Evolutionary conservation across 768 basidiomycete genomes (phyloP).

Genomic region (Tulasnella sp.): DNA sequence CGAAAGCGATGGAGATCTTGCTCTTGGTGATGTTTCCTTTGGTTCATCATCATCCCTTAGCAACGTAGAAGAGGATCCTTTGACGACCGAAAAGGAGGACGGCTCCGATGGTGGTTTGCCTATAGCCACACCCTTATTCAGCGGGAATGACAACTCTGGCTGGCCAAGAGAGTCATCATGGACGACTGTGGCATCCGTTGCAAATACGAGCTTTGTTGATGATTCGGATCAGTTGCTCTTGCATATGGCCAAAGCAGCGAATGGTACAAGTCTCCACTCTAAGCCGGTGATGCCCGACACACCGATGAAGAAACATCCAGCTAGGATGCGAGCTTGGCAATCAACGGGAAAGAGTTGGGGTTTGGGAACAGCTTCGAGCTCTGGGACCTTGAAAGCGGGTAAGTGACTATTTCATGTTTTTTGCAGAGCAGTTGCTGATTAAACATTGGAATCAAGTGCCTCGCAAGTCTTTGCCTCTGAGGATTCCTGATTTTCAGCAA

Average conservation of each 20-base stretch:
- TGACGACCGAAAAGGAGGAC: not conserved
- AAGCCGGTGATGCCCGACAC: constrained; percentile 18
- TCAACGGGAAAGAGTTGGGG: constrained; percentile 11
- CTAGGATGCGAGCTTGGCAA: constrained; percentile 12
- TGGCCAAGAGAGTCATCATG: constrained; percentile 1
- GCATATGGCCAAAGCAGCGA: constrained; percentile 3
- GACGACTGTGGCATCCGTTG: not conserved
- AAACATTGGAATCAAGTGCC: constrained; percentile 2
- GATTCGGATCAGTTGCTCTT: constrained; percentile 10
- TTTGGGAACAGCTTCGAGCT: not conserved
- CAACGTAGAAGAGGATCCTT: not conserved
- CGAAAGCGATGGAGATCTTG: constrained; percentile 3
- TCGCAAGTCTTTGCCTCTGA: constrained; percentile 15
- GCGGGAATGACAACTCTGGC: not conserved
- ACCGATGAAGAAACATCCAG: constrained; percentile 12
- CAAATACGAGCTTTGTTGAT: not conserved
- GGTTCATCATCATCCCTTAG: constrained; percentile 3
- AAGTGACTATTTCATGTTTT: not conserved
- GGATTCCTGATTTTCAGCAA: constrained; percentile 5
- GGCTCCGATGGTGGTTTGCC: not conserved
- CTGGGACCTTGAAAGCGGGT: constrained; percentile 3
- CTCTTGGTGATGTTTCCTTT: constrained; percentile 4
- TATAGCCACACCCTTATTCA: constrained; percentile 6
- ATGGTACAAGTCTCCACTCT: constrained; percentile 1
- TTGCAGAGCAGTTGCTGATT: not conserved